Evolutionary conservation across 305 asterid species (phyloP), one percentile per base, ranked within the genome.

Genomic region (Galium porrigens): DNA sequence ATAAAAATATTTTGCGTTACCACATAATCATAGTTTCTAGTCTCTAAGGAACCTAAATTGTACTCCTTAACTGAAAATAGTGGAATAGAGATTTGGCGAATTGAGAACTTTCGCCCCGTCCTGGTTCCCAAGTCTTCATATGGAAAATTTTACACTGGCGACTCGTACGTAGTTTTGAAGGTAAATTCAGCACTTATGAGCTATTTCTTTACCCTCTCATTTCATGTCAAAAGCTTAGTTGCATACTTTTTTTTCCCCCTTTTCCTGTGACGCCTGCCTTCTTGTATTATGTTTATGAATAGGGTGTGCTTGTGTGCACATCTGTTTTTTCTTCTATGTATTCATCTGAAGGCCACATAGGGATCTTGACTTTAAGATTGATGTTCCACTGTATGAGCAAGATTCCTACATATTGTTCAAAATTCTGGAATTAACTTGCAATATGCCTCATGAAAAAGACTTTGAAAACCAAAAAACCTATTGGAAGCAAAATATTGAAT

Each of bases 81-180:
- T 33, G 96, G 99, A 69, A 78, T 83, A 66, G 99, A 92, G 83
- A 82, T 92, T 69, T 92, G 99, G 96, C 83, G 89, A 73, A 89
- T 92, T 52, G 95, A 89, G 77, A 85, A 83, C 65, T 84, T 87
- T 62, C 68, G 72, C 46, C 95, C 96, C 22, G 94, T 87, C 58
- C 76, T 81, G 46, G 72, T 92, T 75, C 81, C 86, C 42, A 78
- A 76, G 68, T 78, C 94, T 58, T 82, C 85, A 32, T 78, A 83
- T 67, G 96, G 99, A 58, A 92, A 89, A 54, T 89, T 92, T 76
- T 89, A 78, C 82, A 76, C 83, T 8, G 96, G 96, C 61, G 96
- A 89, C 79, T 89, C 96, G 46, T 89, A 92, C 76, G 75, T 92
- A 72, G 76, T 92, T 78, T 82, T 89, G 78, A 92, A 87, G 99